A percentile compares a stretch with the other conserved stretches of the same genome.
These are phyloP conservation scores for Thermothelomyces thermophilus DNA, from an alignment of 2,329 filamentous ascomycete species.

Conservation along the genomic window DNA sequence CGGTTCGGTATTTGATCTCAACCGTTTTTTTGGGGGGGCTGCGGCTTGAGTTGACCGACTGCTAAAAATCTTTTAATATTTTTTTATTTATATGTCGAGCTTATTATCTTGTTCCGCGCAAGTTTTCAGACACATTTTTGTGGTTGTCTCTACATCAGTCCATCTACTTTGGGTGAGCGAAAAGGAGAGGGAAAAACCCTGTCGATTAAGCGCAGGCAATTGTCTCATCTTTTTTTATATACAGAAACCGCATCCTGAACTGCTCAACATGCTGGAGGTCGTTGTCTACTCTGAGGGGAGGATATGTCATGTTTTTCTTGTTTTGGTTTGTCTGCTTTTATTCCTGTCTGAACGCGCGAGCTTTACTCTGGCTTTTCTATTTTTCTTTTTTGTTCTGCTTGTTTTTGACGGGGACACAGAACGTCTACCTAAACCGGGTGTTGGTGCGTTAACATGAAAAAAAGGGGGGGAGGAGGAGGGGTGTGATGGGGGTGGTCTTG, in stretches of 20 bases:
- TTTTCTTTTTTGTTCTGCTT: background rate
- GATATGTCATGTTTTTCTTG: background rate
- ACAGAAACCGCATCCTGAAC: background rate
- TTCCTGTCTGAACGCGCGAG: background rate
- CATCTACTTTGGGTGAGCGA: background rate
- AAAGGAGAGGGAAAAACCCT: background rate
- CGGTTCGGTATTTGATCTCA: background rate
- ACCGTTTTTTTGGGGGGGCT: conserved; percentile 2
- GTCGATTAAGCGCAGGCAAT: background rate
- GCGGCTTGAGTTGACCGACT: too few species aligned
- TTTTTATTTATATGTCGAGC: too few species aligned
- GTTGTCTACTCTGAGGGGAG: background rate
- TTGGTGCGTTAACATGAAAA: background rate
- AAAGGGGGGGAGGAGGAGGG: background rate
- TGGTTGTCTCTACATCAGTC: background rate
- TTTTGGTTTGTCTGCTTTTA: background rate
- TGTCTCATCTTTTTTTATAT: background rate
- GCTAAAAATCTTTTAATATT: too few species aligned
- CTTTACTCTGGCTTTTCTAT: background rate
- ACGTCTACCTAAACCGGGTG: conserved; percentile 1
- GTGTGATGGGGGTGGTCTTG: background rate
- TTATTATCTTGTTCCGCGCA: too few species aligned
- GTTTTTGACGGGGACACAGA: conserved; percentile 3
- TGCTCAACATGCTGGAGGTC: background rate
- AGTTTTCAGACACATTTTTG: background rate